phyloP scores from a whole-genome alignment of 1,139 yeast species.

The Scheffersomyces cryptocercus region DNA sequence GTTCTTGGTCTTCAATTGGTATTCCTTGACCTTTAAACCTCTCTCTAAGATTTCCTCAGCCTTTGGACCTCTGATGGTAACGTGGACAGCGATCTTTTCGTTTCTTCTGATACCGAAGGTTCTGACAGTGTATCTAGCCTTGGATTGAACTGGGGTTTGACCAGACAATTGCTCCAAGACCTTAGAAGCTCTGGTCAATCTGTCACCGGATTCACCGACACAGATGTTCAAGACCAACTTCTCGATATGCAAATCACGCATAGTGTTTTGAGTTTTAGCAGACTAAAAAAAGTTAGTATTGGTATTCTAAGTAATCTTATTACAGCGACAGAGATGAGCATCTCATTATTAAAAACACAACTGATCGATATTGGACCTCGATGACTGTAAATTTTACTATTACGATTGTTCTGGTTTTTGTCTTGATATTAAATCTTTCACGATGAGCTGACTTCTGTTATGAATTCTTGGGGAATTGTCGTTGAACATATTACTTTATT shows the following conservation, averaged over 20 bases:
- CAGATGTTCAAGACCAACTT: slow-evolving; percentile 99
- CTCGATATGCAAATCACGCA: slow-evolving; percentile 99
- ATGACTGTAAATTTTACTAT: slow-evolving; percentile 1
- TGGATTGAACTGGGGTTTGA: slow-evolving; percentile 99
- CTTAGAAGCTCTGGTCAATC: slow-evolving; percentile 99
- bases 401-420: too few relatives aligned
- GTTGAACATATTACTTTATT: too few relatives aligned
- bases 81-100: slow-evolving; percentile 99
- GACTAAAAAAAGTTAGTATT: slow-evolving; percentile 18
- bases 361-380: not conserved
- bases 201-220: slow-evolving; percentile 99
- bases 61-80: slow-evolving; percentile 99
- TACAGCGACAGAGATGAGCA: not conserved
- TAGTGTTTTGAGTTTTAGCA: slow-evolving; percentile 56
- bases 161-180: slow-evolving; percentile 99
- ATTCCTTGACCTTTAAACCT: slow-evolving; percentile 99
- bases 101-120: slow-evolving; percentile 99
- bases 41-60: slow-evolving; percentile 99
- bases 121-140: slow-evolving; percentile 99
- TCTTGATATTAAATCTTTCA: too few relatives aligned
- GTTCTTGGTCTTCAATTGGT: slow-evolving; percentile 91
- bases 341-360: slow-evolving; percentile 6
- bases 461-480: too few relatives aligned
- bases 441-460: too few relatives aligned
- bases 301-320: not conserved